Conservation (phyloP, 805 yeast species). For the Cyberlindnera amylophila region DNA sequence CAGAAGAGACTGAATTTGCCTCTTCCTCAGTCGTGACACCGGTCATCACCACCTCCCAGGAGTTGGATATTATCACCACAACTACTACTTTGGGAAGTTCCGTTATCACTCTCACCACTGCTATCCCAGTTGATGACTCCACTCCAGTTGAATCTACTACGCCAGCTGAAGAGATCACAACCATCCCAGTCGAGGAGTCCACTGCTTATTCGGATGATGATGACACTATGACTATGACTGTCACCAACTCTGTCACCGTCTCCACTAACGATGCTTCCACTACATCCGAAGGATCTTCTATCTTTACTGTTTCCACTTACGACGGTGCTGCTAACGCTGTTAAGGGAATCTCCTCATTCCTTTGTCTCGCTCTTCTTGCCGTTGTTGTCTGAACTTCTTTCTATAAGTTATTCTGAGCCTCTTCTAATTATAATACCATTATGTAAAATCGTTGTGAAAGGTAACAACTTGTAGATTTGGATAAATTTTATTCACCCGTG, state of each 20-base stretch:
- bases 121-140: background rate
- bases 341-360: conserved; percentile 4
- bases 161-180: background rate
- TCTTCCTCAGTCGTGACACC: background rate
- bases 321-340: conserved; percentile 4
- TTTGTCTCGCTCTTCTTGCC: background rate
- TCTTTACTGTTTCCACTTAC: conserved; percentile 1
- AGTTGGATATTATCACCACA: background rate
- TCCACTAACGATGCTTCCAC: background rate
- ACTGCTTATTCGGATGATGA: background rate
- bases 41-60: background rate
- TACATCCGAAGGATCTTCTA: background rate
- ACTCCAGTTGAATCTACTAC: background rate
- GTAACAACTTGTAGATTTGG: too few species aligned
- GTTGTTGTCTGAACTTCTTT: background rate
- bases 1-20: background rate
- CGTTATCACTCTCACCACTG: background rate
- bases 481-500: too few species aligned
- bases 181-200: background rate
- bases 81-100: background rate
- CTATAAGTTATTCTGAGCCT: too few species aligned
- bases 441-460: too few species aligned
- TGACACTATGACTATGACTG: background rate
- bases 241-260: conserved; percentile 2
- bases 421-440: too few species aligned